These are phyloP conservation scores for Thecaphora thlaspeos DNA, from an alignment of 1,284 basidiomycete species.

Conservation along the genomic window DNA sequence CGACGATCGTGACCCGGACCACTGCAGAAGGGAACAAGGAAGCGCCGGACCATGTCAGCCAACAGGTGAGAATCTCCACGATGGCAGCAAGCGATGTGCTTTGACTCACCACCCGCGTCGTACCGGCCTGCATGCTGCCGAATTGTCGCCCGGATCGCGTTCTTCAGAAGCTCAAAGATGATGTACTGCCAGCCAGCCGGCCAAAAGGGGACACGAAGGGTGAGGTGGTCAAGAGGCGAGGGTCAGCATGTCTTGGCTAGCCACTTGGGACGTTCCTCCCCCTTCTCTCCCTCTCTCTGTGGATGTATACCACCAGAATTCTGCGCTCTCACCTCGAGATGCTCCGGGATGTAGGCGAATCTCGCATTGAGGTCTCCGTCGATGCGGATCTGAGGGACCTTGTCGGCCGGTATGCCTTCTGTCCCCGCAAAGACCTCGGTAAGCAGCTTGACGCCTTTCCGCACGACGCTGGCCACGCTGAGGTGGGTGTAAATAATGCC, in stretches of 20 bases:
- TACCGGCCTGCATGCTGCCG: slow-evolving; percentile 20
- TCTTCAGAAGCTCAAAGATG: slow-evolving; percentile 82
- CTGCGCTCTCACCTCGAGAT: slow-evolving; percentile 63
- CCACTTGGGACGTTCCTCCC: neutral
- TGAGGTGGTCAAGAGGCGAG: neutral
- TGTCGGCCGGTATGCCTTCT: slow-evolving; percentile 58
- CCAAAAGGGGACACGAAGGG: too few species aligned
- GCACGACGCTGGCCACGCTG: slow-evolving; percentile 62
- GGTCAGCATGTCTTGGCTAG: neutral
- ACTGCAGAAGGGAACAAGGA: neutral
- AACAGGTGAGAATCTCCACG: too few species aligned
- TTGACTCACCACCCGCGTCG: neutral
- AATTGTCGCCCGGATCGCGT: slow-evolving; percentile 61
- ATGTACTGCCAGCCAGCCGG: too few species aligned
- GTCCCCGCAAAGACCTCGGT: slow-evolving; percentile 65
- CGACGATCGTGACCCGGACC: slow-evolving; percentile 52
- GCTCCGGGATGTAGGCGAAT: slow-evolving; percentile 84
- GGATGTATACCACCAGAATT: too few species aligned
- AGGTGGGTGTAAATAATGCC: slow-evolving; percentile 82
- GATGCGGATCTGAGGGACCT: slow-evolving; percentile 68
- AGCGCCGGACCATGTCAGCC: too few species aligned
- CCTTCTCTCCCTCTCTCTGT: too few species aligned
- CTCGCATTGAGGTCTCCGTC: slow-evolving; percentile 72
- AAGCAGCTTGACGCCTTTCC: slow-evolving; percentile 70
- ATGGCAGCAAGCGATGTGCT: too few species aligned